These are phyloP conservation scores for Daedaleopsis sinensis DNA, from an alignment of 768 basidiomycete species.

Conservation along the genomic window DNA sequence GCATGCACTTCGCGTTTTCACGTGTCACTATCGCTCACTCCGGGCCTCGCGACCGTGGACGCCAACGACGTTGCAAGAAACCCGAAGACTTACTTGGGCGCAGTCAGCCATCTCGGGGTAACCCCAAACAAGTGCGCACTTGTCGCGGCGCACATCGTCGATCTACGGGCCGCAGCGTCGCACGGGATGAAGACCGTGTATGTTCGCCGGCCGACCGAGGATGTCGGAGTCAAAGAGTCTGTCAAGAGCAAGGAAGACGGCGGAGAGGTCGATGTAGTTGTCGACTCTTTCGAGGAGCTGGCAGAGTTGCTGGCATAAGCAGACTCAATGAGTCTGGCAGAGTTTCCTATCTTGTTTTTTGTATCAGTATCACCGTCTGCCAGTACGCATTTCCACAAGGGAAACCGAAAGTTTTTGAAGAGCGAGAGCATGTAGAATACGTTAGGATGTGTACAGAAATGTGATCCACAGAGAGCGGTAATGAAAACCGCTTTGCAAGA, in stretches of 20 bases:
- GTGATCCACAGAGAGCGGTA: too few relatives aligned
- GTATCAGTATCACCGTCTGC: too few relatives aligned
- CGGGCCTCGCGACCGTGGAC: not conserved
- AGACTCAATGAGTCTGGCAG: not conserved
- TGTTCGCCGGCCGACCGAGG: conserved; percentile 53
- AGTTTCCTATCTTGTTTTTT: not conserved
- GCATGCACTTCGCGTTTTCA: not conserved
- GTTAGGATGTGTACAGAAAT: too few relatives aligned
- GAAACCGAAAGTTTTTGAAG: too few relatives aligned
- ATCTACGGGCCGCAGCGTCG: conserved; percentile 54
- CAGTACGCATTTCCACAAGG: not conserved
- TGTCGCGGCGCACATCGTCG: conserved; percentile 66
- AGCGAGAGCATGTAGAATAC: too few relatives aligned
- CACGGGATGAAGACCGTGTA: conserved; percentile 64
- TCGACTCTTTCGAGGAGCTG: conserved; percentile 54
- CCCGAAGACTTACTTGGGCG: conserved; percentile 52
- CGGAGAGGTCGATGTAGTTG: conserved; percentile 61
- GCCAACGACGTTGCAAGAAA: conserved; percentile 38
- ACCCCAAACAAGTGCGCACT: conserved; percentile 55
- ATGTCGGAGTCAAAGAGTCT: conserved; percentile 29
- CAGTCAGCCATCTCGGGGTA: conserved; percentile 51
- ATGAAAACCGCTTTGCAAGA: too few relatives aligned
- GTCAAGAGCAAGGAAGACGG: conserved; percentile 53
- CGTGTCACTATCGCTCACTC: not conserved
- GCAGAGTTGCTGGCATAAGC: conserved; percentile 29